phyloP scores from a whole-genome alignment of 1,139 yeast species.

The Hansenula sp. region DNA sequence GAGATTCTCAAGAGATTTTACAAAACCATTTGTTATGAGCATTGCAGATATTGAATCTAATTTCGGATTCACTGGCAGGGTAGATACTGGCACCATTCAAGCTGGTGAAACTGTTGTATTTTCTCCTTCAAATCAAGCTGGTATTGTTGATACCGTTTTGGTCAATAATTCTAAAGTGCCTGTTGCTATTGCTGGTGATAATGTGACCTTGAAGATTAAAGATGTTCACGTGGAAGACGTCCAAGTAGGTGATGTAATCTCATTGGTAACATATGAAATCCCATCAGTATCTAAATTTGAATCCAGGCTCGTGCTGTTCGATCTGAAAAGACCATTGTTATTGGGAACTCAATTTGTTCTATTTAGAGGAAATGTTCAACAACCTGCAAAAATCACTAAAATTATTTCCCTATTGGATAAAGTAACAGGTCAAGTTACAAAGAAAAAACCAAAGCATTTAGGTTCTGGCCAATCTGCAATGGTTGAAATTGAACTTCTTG shows the following conservation, averaged over 20 bases:
- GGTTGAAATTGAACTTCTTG: constrained; percentile 62
- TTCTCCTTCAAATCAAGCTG: constrained; percentile 50
- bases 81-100: constrained; percentile 72
- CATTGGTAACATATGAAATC: constrained; percentile 46
- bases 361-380: constrained; percentile 77
- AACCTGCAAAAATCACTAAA: constrained; percentile 65
- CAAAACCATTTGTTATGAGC: constrained; percentile 40
- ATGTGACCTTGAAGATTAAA: constrained; percentile 56
- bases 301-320: constrained; percentile 62
- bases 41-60: constrained; percentile 42
- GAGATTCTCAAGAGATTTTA: constrained; percentile 19
- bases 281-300: constrained; percentile 47
- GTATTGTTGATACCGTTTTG: constrained; percentile 39
- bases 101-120: constrained; percentile 68
- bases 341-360: constrained; percentile 81
- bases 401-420: constrained; percentile 49
- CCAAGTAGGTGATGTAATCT: constrained; percentile 71
- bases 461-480: constrained; percentile 70
- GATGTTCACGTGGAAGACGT: constrained; percentile 46
- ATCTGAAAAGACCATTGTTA: constrained; percentile 67
- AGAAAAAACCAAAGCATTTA: constrained; percentile 66
- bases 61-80: constrained; percentile 62
- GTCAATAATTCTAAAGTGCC: constrained; percentile 28
- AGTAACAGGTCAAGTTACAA: constrained; percentile 36
- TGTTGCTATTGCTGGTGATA: constrained; percentile 69